A percentile compares a stretch with the other conserved stretches of the same genome.
These are phyloP conservation scores for Coffea humblotiana DNA, from an alignment of 305 asterid genomes.

Conservation along the genomic window DNA sequence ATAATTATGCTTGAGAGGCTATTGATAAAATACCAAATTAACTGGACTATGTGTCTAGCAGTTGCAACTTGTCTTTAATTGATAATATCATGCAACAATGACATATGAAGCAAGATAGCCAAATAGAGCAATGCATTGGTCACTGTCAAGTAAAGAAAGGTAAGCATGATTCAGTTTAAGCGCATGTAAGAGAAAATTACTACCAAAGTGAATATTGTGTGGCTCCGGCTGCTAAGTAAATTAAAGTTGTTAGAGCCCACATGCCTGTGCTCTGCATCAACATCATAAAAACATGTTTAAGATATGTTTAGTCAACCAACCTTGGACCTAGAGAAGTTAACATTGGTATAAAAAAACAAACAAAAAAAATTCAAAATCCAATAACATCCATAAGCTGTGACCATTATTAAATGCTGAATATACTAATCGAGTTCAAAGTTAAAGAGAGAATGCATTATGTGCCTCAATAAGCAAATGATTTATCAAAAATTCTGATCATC, in stretches of 20 bases:
- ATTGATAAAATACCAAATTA: neutral
- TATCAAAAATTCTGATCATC: neutral
- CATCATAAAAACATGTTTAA: slow-evolving; percentile 4
- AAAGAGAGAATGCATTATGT: neutral
- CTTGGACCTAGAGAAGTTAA: neutral
- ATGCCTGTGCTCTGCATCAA: slow-evolving; percentile 75
- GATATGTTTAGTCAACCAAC: neutral
- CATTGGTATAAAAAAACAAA: too few relatives aligned
- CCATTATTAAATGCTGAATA: neutral
- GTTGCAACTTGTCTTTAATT: neutral
- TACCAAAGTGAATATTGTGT: slow-evolving; percentile 88
- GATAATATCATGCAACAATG: neutral
- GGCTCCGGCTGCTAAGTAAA: slow-evolving; percentile 92
- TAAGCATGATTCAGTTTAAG: neutral
- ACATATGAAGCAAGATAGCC: neutral
- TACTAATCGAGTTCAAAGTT: neutral
- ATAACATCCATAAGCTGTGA: neutral
- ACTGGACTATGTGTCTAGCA: neutral
- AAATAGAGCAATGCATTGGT: neutral
- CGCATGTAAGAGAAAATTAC: slow-evolving; percentile 6
- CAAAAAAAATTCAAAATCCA: neutral
- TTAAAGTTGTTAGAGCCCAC: slow-evolving; percentile 88
- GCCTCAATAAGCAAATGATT: slow-evolving; percentile 4
- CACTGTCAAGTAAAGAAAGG: neutral
- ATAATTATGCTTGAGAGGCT: neutral